A percentile compares a stretch with the other conserved stretches of the same genome.
These are phyloP conservation scores for Hsuehochloa calcarea DNA, from an alignment of 176 grass and related monocot species.

Conservation along the genomic window DNA sequence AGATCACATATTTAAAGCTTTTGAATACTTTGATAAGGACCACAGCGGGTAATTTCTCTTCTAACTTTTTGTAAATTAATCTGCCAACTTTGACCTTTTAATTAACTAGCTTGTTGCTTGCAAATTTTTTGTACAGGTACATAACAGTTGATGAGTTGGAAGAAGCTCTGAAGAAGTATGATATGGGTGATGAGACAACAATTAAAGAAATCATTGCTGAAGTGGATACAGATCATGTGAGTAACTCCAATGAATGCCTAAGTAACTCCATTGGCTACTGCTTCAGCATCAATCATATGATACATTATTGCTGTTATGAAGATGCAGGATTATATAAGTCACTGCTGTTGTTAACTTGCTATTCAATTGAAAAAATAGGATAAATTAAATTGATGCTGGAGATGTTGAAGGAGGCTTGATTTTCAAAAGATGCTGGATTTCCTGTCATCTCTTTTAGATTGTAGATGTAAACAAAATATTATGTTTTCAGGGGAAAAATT, in stretches of 20 bases:
- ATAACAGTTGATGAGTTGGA: slow-evolving; percentile 93
- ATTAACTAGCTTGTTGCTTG: slow-evolving; percentile 8
- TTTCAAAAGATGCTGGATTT: neutral
- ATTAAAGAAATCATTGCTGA: slow-evolving; percentile 98
- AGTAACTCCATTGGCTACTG: neutral
- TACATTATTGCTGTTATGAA: neutral
- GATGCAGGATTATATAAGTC: neutral
- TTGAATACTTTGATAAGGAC: slow-evolving; percentile 94
- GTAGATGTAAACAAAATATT: neutral
- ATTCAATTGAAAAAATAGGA: neutral
- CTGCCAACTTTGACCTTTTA: neutral
- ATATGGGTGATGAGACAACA: slow-evolving; percentile 90
- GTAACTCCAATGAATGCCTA: slow-evolving; percentile 10
- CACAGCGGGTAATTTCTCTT: slow-evolving; percentile 70
- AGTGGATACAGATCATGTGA: slow-evolving; percentile 92
- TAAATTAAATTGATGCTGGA: neutral
- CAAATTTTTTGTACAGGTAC: slow-evolving; percentile 40
- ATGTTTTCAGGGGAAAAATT: neutral
- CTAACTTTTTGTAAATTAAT: neutral
- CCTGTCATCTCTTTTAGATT: neutral
- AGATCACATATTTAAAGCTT: slow-evolving; percentile 86
- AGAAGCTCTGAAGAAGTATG: slow-evolving; percentile 87
- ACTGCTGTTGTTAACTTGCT: neutral
- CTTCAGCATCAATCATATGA: neutral
- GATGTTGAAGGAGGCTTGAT: neutral